A percentile compares a stretch with the other conserved stretches of the same genome.
phyloP scores from a whole-genome alignment of 176 grass and related monocot species.

The Melocanna baccifera region DNA sequence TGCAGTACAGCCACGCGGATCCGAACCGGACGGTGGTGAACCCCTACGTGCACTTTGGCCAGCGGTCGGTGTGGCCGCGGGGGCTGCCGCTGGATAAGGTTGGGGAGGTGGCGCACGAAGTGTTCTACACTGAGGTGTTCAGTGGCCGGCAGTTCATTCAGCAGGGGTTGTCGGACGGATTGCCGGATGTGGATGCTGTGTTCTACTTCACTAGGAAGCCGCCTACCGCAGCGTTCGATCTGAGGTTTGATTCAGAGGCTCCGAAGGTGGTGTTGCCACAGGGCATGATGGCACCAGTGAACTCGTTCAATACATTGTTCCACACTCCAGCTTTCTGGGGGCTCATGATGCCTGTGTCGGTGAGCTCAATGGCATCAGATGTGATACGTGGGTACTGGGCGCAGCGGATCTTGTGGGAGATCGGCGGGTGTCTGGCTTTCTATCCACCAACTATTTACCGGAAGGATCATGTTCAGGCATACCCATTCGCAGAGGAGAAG shows the following conservation, averaged over 20 bases:
- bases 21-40: conserved; percentile 91
- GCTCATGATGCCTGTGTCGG: conserved; percentile 81
- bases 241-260: conserved; percentile 78
- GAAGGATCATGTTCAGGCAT: conserved; percentile 64
- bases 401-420: conserved; percentile 93
- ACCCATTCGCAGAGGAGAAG: conserved; percentile 89
- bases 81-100: conserved; percentile 84
- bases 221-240: conserved; percentile 50
- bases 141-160: conserved; percentile 93
- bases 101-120: conserved; percentile 86
- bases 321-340: conserved; percentile 92
- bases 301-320: conserved; percentile 96
- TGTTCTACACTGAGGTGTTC: conserved; percentile 91
- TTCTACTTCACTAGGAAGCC: conserved; percentile 99
- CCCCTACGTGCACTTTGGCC: conserved; percentile 95
- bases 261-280: conserved; percentile 88
- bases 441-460: conserved; percentile 92
- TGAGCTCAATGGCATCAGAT: conserved; percentile 95
- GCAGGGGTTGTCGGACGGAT: conserved; percentile 84
- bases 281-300: conserved; percentile 88
- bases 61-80: conserved; percentile 91
- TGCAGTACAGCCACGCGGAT: conserved; percentile 92
- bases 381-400: conserved; percentile 96
- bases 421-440: conserved; percentile 81
- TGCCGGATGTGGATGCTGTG: conserved; percentile 88